Base-by-base conservation (phyloP, 208 protist genomes). In the Naegleria fowleri region DNA sequence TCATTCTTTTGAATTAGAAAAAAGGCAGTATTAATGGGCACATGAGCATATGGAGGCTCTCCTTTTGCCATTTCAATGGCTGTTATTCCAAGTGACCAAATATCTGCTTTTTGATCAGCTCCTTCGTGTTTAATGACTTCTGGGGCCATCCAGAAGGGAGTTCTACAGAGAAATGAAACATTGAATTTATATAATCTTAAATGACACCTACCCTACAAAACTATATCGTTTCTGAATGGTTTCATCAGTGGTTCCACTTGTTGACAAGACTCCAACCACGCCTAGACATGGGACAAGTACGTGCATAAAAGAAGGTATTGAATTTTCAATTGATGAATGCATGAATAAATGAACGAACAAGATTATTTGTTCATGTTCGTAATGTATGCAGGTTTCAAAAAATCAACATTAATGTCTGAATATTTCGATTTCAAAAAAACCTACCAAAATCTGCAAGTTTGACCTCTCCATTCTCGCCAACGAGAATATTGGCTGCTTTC, bases 71-170 rank as follows among this genome's bases (percentile, higher is more conserved):
- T 97, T 90, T 99, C 98, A 92, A 99, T 98, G 0, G 95, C 92
- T 40, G 97, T 98, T 90, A 99, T 99, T 43, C 98, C 98, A 25
- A 98, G 92, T 90, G 96, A 98, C 97, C 97, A 99, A 39, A 98
- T 94, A 90, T 99, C 98, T 11, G 97, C 97, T 83, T 95, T 95
- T 91, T 95, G 94, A 91, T 97, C 96, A 93, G 98, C 98, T 33
- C 92, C 86, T 48, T 91, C 86, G n/a, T 90, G 92, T 41, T 58
- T 38, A 89, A 92, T 92, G 0, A 92, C 91, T 88, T 96, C 95
- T 43, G 95, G 95, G 6, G 95, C 94, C 94, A 96, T 95, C 96
- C 96, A 97, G 91, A 94, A 97, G 22, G 96, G 96, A 4, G 96
- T 97, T 36, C 55, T 67, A 22, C 19, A 22, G 22, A 67, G 13